Evolutionary conservation across 257 asterid genomes (phyloP).

Genomic region (Capsicum pubescens): DNA sequence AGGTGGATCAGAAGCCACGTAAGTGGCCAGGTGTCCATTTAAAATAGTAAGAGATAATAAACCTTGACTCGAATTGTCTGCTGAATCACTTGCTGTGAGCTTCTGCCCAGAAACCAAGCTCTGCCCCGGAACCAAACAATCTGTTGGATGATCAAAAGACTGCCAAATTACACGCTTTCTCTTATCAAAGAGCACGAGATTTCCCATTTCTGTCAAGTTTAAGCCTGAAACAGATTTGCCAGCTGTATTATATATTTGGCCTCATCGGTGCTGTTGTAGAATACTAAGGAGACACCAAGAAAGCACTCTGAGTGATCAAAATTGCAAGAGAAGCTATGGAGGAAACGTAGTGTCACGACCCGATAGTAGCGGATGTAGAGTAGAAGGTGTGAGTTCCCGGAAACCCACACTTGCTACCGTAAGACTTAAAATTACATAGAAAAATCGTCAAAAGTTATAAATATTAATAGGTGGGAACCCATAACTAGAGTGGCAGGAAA

Average conservation of each 20-base stretch:
- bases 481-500: too few species aligned
- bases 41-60: background rate
- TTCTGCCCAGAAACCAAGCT: background rate
- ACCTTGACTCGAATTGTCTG: constrained; percentile 25
- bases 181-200: background rate
- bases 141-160: constrained; percentile 27
- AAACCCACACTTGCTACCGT: too few species aligned
- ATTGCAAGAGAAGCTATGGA: background rate
- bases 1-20: constrained; percentile 29
- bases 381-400: too few species aligned
- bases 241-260: background rate
- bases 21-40: background rate
- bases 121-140: constrained; percentile 27
- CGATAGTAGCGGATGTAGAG: too few species aligned
- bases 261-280: background rate
- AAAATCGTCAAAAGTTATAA: too few species aligned
- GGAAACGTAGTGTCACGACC: background rate
- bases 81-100: constrained; percentile 32
- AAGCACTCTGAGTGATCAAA: background rate
- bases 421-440: too few species aligned
- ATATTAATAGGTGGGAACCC: too few species aligned
- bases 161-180: background rate
- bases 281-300: background rate
- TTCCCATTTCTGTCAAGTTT: background rate
- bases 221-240: background rate